Evolutionary conservation across 2,329 filamentous ascomycete species (phyloP).

Genomic region (Phoma herbarum): DNA sequence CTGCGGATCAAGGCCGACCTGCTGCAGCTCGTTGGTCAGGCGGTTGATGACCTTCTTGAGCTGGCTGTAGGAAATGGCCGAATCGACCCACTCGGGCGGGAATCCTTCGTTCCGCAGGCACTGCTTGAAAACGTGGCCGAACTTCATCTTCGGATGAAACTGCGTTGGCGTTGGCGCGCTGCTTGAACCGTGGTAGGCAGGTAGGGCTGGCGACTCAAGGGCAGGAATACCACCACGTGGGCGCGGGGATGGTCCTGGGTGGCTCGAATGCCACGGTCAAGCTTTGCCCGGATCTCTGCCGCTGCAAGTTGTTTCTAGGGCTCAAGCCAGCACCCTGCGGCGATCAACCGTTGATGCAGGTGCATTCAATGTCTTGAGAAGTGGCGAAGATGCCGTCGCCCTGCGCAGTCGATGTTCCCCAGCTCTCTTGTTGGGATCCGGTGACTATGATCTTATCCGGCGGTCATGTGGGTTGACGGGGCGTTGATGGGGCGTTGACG

Average conservation of each 20-base stretch:
- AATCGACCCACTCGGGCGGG: slow-evolving; percentile 74
- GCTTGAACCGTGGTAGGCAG: slow-evolving; percentile 22
- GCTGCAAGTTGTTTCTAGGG: slow-evolving; percentile 13
- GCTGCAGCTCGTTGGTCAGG: slow-evolving; percentile 74
- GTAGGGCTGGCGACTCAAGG: slow-evolving; percentile 36
- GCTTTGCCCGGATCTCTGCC: slow-evolving; percentile 5
- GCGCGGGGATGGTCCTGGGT: slow-evolving; percentile 25
- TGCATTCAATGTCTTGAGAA: slow-evolving; percentile 12
- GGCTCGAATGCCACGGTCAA: slow-evolving; percentile 6
- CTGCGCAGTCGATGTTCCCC: neutral
- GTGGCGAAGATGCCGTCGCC: neutral
- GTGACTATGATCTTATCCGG: neutral
- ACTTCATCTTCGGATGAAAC: slow-evolving; percentile 73
- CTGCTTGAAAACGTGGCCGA: slow-evolving; percentile 79
- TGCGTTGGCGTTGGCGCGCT: slow-evolving; percentile 10
- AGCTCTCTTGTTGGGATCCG: slow-evolving; percentile 12
- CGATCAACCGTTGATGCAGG: slow-evolving; percentile 20
- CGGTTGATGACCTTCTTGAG: slow-evolving; percentile 90
- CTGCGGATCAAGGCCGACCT: slow-evolving; percentile 75
- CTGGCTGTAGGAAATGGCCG: slow-evolving; percentile 82
- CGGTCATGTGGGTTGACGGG: slow-evolving; percentile 18
- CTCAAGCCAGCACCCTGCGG: slow-evolving; percentile 20
- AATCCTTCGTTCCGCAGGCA: slow-evolving; percentile 76
- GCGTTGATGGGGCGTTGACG: slow-evolving; percentile 2
- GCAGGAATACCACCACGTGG: slow-evolving; percentile 42